Evolutionary conservation across 1,139 yeast species (phyloP), one percentile per base, ranked within the genome.

Genomic region (Candida sanyaensis): DNA sequence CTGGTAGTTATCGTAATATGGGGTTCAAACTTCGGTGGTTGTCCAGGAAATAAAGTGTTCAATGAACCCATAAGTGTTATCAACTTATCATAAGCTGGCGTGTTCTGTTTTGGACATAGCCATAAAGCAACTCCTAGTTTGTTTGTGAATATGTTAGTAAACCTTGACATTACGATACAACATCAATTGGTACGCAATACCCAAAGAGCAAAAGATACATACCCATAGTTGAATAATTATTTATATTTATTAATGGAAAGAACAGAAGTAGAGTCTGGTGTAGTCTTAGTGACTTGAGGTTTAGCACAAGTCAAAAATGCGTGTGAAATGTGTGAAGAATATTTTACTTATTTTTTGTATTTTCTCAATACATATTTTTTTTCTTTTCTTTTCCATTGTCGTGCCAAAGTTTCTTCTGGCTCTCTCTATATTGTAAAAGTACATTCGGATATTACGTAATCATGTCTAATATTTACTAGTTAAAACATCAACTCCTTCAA

Each of bases 1-100:
- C 82, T 78, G 28, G 90, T 77, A 2, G 92, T 82, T 33, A 88
- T 75, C 1, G 96, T 88, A 37, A 88, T 76, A 61, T 88, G 96
- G 4, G 96, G 96, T 50, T 82, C 88, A 55, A 88, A 84, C 37
- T 60, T 63, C 2, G 80, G 79, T 4, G 86, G 82, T 27, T 85
- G 86, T 42, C 84, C 87, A 12, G 88, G 88, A 59, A 88, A 86
- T 24, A 87, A 67, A 1, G 93, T 86, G 48, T 78, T 79, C 40
- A 88, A 64, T 7, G 92, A 85, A 26, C 79, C 70, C 69, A 86
- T 84, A 40, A 87, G 70, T 24, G 87, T 80, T 29, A 71, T 67
- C 41, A 88, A 64, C 44, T 83, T 81, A 50, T 84, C 89, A 57
- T 78, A 65, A 21, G 84, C 67, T 40, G 77, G 76, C 2, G 84